phyloP scores from a whole-genome alignment of 2,329 filamentous ascomycete genomes.

The Penicillium corylophilum region DNA sequence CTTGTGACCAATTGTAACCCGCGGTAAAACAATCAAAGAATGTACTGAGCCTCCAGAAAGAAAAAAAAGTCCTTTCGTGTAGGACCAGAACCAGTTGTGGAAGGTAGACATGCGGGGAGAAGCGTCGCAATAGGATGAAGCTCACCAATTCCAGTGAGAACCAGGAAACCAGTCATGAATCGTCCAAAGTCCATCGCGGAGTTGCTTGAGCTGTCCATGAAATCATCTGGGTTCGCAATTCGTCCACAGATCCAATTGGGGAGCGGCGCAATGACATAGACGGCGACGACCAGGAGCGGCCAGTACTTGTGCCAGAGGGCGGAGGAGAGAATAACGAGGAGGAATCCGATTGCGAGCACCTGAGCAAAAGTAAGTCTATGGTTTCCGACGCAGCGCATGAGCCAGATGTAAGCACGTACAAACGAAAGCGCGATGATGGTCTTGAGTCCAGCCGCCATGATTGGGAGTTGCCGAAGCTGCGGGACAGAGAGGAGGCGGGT shows the following conservation, averaged over 20 bases:
- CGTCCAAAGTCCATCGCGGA: conserved; percentile 89
- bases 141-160: conserved; percentile 95
- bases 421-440: conserved; percentile 99
- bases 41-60: not conserved
- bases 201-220: conserved; percentile 79
- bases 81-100: not conserved
- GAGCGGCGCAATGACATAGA: conserved; percentile 87
- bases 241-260: conserved; percentile 95
- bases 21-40: not conserved
- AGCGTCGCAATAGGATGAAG: conserved; percentile 25
- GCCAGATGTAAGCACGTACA: conserved; percentile 52
- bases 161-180: conserved; percentile 92
- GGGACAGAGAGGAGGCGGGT: conserved; percentile 5
- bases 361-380: conserved; percentile 30
- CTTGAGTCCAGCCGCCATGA: conserved; percentile 82
- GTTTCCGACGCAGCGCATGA: not conserved
- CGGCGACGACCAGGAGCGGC: conserved; percentile 90
- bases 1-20: not conserved
- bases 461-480: conserved; percentile 29
- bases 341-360: conserved; percentile 96
- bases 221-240: conserved; percentile 91
- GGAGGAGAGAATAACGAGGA: conserved; percentile 96
- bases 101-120: not conserved
- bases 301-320: conserved; percentile 94
- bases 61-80: not conserved